phyloP scores from a whole-genome alignment of 2,329 filamentous ascomycete species.

The Diaporthe caulivora region DNA sequence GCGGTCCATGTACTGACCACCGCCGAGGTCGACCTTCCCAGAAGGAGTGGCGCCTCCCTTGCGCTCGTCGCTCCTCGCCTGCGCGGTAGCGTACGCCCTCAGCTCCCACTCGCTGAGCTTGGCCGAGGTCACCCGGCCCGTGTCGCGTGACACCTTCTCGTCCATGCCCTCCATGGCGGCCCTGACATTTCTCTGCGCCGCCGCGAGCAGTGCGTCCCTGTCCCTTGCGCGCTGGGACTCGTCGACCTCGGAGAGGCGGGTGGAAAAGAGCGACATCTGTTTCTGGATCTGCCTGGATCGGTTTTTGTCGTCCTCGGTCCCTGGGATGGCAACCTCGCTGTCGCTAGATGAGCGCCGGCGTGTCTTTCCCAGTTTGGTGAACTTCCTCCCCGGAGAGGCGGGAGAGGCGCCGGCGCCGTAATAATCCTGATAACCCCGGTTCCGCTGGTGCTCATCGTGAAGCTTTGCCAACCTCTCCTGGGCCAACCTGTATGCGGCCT shows the following conservation, averaged over 20 bases:
- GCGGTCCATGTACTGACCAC: conserved; percentile 83
- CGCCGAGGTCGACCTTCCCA: conserved; percentile 77
- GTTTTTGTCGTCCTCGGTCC: conserved; percentile 67
- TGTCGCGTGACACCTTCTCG: conserved; percentile 80
- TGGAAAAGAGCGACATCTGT: conserved; percentile 84
- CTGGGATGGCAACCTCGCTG: conserved; percentile 60
- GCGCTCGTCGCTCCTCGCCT: conserved; percentile 72
- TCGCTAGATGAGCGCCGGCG: conserved; percentile 77
- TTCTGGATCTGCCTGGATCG: conserved; percentile 79
- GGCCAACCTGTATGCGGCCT: conserved; percentile 87
- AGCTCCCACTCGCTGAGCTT: conserved; percentile 83
- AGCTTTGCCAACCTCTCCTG: conserved; percentile 86
- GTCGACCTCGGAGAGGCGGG: conserved; percentile 76
- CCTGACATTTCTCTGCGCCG: conserved; percentile 88
- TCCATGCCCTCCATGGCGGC: conserved; percentile 84
- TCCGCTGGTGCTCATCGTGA: conserved; percentile 75
- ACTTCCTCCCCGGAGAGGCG: conserved; percentile 53
- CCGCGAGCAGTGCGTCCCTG: conserved; percentile 79
- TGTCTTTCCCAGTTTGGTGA: conserved; percentile 66
- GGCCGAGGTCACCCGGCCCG: conserved; percentile 77
- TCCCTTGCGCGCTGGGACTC: conserved; percentile 80
- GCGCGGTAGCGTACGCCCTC: conserved; percentile 78
- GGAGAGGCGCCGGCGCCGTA: conserved; percentile 70
- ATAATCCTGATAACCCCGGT: conserved; percentile 78
- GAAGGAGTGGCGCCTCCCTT: conserved; percentile 61